Evolutionary conservation across 768 basidiomycete species (phyloP), one percentile per base, ranked within the genome.

Genomic region (Boletus rubescentipes): DNA sequence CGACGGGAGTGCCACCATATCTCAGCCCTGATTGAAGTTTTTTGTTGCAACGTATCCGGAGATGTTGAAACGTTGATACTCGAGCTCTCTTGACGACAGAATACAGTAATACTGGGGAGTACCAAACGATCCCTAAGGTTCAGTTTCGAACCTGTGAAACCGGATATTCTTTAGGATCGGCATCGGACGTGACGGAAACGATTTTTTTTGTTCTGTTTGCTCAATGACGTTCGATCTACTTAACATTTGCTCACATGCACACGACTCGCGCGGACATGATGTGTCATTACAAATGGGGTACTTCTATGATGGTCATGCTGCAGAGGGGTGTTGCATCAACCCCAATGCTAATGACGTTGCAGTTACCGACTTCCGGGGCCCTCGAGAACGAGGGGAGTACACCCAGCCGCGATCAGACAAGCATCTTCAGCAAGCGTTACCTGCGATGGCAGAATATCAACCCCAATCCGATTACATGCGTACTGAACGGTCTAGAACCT

Each of bases 401-500:
- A 42, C 50, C 31, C 37, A 51, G 21, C 21, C 50, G 20, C 51
- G 49, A 58, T 61, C 44, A 38, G 46, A 10, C 54, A 26, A 43
- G 44, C 29, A 46, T 30, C 51, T 34, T 42, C 11, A 49, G 40
- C 37, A 48, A 50, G 46, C 21, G 39, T 42, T 42, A 57, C 26
- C 36, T 38, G 39, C 20, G 47, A 45, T 49, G 53, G 18, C 42
- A 41, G 37, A 44, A 64, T 39, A 49, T 29, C 34, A 30, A 54
- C 43, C 55, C 57, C 57, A 51, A 62, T 64, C 59, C 56, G 35
- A 23, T n/a, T n/a, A n/a, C 58, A 53, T 55, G 38, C 45, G 44
- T 35, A 30, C 35, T 37, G 29, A 41, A 44, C 15, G 60, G 64
- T 55, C 67, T 62, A 70, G 66, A 69, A 54, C 59, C 26, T 6